Percentiles rank a stretch among this genome's conserved stretches.
These are phyloP conservation scores for Vaccinium myrtillus DNA, from an alignment of 148 eudicot genomes.

Conservation along the genomic window DNA sequence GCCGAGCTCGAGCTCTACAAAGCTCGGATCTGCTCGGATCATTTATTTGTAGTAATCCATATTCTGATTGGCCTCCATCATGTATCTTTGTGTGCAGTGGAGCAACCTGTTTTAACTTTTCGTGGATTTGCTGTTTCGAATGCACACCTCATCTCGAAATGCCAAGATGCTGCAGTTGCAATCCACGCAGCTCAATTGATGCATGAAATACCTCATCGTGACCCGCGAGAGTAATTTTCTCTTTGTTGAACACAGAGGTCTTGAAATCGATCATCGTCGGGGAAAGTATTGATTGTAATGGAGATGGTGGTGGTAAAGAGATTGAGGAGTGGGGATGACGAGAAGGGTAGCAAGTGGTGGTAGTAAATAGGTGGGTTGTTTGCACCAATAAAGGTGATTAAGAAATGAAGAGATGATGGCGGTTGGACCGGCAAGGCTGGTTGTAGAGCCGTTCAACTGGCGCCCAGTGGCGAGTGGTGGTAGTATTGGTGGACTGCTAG, in stretches of 20 bases:
- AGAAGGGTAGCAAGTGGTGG: too few species aligned
- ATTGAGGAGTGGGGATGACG: too few species aligned
- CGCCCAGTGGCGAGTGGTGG: too few species aligned
- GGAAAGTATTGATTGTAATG: background rate
- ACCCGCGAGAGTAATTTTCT: conserved; percentile 74
- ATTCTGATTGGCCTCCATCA: background rate
- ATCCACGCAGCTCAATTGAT: background rate
- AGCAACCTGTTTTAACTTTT: conserved; percentile 41
- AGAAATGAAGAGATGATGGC: too few species aligned
- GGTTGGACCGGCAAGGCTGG: too few species aligned
- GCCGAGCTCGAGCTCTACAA: too few species aligned
- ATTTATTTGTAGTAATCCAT: background rate
- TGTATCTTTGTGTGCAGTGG: conserved; percentile 44
- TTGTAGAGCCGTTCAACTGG: too few species aligned
- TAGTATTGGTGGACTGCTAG: too few species aligned
- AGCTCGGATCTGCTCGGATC: background rate
- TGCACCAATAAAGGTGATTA: too few species aligned
- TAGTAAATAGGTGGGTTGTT: too few species aligned
- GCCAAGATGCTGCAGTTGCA: conserved; percentile 38
- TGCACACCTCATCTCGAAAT: conserved; percentile 28
- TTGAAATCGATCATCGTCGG: conserved; percentile 58
- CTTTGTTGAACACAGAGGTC: conserved; percentile 69
- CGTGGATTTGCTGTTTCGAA: conserved; percentile 57
- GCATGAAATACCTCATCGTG: conserved; percentile 63
- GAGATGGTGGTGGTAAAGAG: too few species aligned